These are phyloP conservation scores for Luvunga scandens DNA, from an alignment of 345 rosid species.

Conservation along the genomic window DNA sequence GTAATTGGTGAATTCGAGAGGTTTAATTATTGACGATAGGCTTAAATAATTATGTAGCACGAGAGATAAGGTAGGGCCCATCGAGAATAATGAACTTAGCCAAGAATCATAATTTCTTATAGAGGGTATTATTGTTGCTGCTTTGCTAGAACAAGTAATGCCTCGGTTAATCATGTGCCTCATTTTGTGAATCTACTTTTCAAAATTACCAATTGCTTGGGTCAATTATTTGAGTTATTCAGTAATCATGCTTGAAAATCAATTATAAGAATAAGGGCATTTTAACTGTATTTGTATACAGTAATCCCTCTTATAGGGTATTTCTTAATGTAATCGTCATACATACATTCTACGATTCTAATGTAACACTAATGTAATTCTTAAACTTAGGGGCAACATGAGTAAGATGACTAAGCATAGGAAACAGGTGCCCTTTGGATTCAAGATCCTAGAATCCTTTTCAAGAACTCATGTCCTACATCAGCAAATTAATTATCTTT, in stretches of 20 bases:
- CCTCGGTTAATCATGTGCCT: neutral
- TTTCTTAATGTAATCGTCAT: neutral
- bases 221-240: neutral
- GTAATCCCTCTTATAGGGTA: neutral
- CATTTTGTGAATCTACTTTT: neutral
- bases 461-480: neutral
- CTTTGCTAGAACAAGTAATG: neutral
- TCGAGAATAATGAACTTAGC: conserved; percentile 11
- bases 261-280: too few species aligned
- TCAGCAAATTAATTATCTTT: neutral
- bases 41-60: conserved; percentile 1
- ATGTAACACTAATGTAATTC: neutral
- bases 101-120: neutral
- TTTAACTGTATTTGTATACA: too few species aligned
- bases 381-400: neutral
- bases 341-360: too few species aligned
- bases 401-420: neutral
- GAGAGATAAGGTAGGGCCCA: conserved; percentile 24
- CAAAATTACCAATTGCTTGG: neutral
- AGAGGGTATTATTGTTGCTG: neutral
- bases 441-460: neutral
- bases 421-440: neutral
- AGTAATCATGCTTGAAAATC: neutral
- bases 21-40: conserved; percentile 23
- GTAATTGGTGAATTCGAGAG: conserved; percentile 10